phyloP scores from a whole-genome alignment of 768 basidiomycete species.

The Pulveroboletus sp. region DNA sequence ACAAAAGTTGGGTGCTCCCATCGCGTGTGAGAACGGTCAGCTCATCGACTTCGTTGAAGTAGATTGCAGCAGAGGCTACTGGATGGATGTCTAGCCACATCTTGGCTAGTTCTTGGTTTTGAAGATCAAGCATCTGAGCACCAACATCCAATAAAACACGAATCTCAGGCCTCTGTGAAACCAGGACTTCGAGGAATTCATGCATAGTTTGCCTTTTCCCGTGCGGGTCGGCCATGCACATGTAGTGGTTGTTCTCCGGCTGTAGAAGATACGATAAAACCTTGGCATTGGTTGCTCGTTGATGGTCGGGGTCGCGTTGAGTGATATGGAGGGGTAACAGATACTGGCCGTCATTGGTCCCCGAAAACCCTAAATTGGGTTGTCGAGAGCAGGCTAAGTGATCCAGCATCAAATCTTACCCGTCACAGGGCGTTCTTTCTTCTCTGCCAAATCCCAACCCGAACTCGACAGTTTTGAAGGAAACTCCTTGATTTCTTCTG shows the following conservation, averaged over 20 bases:
- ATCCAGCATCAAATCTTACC: not conserved
- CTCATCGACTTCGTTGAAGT: slow-evolving; percentile 14
- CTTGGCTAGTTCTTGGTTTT: slow-evolving; percentile 37
- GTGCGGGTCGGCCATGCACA: not conserved
- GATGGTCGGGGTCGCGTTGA: slow-evolving; percentile 17
- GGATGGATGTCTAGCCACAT: slow-evolving; percentile 35
- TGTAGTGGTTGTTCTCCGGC: slow-evolving; percentile 20
- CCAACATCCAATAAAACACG: slow-evolving; percentile 51
- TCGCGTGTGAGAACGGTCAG: slow-evolving; percentile 34
- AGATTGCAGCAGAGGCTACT: slow-evolving; percentile 20
- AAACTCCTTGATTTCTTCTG: slow-evolving; percentile 33
- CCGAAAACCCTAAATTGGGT: slow-evolving; percentile 33
- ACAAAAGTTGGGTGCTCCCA: slow-evolving; percentile 34
- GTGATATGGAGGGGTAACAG: slow-evolving; percentile 29
- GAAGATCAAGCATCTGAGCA: slow-evolving; percentile 51
- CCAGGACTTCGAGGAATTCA: slow-evolving; percentile 30
- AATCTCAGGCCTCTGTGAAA: slow-evolving; percentile 31
- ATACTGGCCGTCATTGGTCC: slow-evolving; percentile 37
- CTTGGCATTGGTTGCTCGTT: slow-evolving; percentile 9
- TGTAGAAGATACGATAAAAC: slow-evolving; percentile 20
- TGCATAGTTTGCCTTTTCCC: slow-evolving; percentile 8
- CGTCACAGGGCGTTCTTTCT: not conserved
- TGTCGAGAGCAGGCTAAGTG: slow-evolving; percentile 10
- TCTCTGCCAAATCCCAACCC: slow-evolving; percentile 7
- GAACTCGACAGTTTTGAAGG: slow-evolving; percentile 19